Evolutionary conservation across 257 asterid species (phyloP).

Genomic region (Solanum megistacrolobum): DNA sequence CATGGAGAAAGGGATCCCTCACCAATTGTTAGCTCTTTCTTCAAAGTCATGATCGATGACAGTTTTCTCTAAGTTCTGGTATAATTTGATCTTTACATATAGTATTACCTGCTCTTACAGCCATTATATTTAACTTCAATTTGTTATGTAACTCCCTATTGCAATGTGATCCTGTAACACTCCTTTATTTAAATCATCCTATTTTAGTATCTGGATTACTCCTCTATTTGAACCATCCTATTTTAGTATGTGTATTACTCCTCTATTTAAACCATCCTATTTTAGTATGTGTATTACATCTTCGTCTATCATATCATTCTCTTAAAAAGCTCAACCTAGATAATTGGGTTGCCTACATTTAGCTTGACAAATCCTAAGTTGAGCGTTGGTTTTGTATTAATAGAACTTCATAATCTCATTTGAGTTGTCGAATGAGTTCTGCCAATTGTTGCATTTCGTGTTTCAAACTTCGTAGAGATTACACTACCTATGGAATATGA

Average conservation of each 20-base stretch:
- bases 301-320: background rate
- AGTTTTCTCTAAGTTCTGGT: constrained; percentile 13
- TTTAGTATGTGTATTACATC: background rate
- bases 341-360: background rate
- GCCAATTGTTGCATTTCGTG: background rate
- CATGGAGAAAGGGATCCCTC: constrained; percentile 1
- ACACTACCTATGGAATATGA: background rate
- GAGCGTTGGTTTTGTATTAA: background rate
- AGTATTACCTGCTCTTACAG: background rate
- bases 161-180: background rate
- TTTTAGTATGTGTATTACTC: background rate
- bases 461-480: background rate
- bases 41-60: constrained; percentile 14
- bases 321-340: background rate
- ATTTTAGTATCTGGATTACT: background rate
- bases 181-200: background rate
- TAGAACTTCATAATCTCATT: background rate
- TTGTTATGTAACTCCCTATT: background rate
- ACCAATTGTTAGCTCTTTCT: constrained; percentile 10
- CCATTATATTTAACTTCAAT: background rate
- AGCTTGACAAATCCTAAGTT: background rate
- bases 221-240: background rate
- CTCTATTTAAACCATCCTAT: background rate
- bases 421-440: background rate
- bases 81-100: background rate